Evolutionary conservation across 306 rosid species (phyloP), one percentile per base, ranked within the genome.

Genomic region (Elaeagnus macrophylla): DNA sequence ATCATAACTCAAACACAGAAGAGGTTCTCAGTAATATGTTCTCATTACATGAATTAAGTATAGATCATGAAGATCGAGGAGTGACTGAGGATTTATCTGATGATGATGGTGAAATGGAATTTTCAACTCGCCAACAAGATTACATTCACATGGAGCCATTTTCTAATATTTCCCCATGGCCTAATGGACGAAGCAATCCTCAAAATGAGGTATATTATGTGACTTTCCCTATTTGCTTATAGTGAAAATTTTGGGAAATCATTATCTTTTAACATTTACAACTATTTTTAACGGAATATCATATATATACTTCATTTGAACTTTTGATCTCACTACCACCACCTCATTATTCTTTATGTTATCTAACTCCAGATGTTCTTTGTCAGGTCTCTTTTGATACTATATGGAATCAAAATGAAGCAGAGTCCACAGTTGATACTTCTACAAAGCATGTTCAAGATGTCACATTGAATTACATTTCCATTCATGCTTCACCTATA

Each of bases 401-500:
- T 37, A 51, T 53, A 52, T 72, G 61, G 78, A 67, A 72, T 60
- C 79, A 69, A 76, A 80, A 57, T 35, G 77, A 52, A 43, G 82
- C 46, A 16, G 86, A 72, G 53, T 60, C 78, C 41, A 61, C 51
- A 1, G 65, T 11, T 37, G 73, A 57, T 60, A 57, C 67, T 66
- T 67, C 56, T 37, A 48, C 71, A 68, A 68, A 49, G 56, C 56
- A 59, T 45, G 49, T 15, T 61, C 72, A 64, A 68, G 95, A 83
- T 67, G 74, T 73, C 67, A 37, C 86, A 62, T 51, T 52, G 66
- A 78, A 76, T 65, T 74, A 75, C 40, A 75, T 78, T 68, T 73
- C 93, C 51, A 57, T 66, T 72, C 83, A 83, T 79, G 74, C 86
- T 60, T 86, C 95, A 6, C 93, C 89, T 44, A 83, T 86, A 68